Evolutionary conservation across 31 red algal genomes (phyloP).

Genomic region (Odonthalia washingtoniensis): DNA sequence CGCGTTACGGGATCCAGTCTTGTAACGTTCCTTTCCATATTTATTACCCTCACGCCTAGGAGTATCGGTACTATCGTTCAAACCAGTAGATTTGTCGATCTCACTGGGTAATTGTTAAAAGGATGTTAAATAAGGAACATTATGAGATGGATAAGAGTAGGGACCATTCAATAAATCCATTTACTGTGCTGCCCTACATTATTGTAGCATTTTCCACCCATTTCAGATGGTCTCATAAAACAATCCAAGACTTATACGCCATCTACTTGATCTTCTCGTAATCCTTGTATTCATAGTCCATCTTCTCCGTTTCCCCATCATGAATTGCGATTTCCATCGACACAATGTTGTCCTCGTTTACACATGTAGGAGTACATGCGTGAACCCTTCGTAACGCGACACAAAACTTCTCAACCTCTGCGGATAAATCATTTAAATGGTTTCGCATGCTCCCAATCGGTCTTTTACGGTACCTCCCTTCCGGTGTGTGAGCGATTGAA

Average conservation of each 20-base stretch:
- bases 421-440: background rate
- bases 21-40: too few relatives aligned
- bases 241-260: conserved; percentile 26
- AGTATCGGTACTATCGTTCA: background rate
- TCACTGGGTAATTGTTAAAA: background rate
- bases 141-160: background rate
- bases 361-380: conserved; percentile 5
- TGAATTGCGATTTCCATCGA: conserved; percentile 53
- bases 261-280: conserved; percentile 25
- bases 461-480: background rate
- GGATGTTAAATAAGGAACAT: too few relatives aligned
- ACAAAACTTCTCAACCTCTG: background rate
- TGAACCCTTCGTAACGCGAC: background rate
- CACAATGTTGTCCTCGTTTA: conserved; percentile 26
- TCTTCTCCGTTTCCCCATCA: conserved; percentile 4
- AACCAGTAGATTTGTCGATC: background rate
- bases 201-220: background rate
- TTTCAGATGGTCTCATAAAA: conserved; percentile 10
- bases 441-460: background rate
- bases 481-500: too few relatives aligned
- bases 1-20: background rate
- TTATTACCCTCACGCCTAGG: background rate
- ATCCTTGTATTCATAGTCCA: conserved; percentile 48
- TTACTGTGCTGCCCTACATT: background rate
- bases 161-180: background rate